Evolutionary conservation across 257 asterid species (phyloP), one percentile per base, ranked within the genome.

Genomic region (Prunella vulgaris): DNA sequence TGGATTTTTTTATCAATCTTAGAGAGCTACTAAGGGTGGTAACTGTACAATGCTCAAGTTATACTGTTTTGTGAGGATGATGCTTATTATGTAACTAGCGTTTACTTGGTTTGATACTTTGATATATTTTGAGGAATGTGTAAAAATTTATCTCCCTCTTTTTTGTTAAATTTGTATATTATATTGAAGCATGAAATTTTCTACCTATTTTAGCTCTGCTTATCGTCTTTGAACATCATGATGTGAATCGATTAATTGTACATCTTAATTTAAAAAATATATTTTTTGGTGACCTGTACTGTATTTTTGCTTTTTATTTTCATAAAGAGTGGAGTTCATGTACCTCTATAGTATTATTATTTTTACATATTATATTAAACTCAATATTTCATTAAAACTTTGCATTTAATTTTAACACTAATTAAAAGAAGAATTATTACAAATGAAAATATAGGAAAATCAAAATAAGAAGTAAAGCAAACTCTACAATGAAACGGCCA

Each of bases 41-140:
- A 28, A 52, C 22, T 86, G 84, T 79, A 80, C 18, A 68, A 75
- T 76, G 71, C 24, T 51, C 28, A 35, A 67, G 33, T 67, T 54
- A 46, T 67, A 48, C 49, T 53, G 59, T 51, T 25, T n/a, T 53
- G 71, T 54, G 78, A 54, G 78, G 68, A 32, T 62, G 64, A 49
- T 25, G 17, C 28, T 28, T 27, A 32, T 42, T 56, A 5, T 71
- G 79, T 74, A 69, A 60, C 80, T 60, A 60, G 74, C 7, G n/a
- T 59, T 4, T 14, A 53, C 40, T 51, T 60, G 69, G 54, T 64
- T 44, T 58, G 78, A n/a, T 46, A 52, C 59, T 52, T 49, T 21
- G 27, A 52, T 52, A 20, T 24, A 32, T 22, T 22, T 18, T 18
- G 33, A 64, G 54, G 63, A 62, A 61, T 66, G 60, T 77, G 77